Conservation (phyloP, 2,329 filamentous ascomycete species). For the Clonostachys rhizophaga region DNA sequence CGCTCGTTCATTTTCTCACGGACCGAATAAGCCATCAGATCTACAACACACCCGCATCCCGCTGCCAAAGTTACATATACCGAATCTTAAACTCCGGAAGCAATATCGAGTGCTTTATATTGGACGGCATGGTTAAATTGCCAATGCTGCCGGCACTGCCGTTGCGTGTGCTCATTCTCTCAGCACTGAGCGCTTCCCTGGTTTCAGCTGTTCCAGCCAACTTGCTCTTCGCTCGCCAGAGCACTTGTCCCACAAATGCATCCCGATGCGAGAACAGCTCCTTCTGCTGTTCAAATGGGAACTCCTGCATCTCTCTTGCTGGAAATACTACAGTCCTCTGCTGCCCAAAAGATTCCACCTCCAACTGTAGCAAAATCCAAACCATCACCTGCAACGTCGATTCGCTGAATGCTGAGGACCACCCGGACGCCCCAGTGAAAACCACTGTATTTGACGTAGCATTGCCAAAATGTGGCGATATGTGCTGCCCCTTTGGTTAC, state of each 20-base stretch:
- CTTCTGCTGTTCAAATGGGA: conserved; percentile 60
- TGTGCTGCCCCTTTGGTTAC: conserved; percentile 74
- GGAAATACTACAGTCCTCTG: conserved; percentile 65
- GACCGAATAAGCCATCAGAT: background rate
- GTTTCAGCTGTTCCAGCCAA: conserved; percentile 30
- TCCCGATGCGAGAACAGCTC: conserved; percentile 50
- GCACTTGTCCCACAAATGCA: conserved; percentile 43
- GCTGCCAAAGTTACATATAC: background rate
- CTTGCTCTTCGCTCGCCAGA: conserved; percentile 34
- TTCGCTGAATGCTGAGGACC: conserved; percentile 52
- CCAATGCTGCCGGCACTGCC: conserved; percentile 6
- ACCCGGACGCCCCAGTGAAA: conserved; percentile 59
- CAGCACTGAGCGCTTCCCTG: conserved; percentile 25
- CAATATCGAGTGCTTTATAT: too few species aligned
- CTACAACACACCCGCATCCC: background rate
- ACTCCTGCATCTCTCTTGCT: conserved; percentile 57
- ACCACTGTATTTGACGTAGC: conserved; percentile 55
- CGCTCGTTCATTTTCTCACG: background rate
- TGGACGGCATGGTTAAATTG: too few species aligned
- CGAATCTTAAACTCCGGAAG: background rate
- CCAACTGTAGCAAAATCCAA: conserved; percentile 54
- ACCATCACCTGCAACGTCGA: conserved; percentile 61
- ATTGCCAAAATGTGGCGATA: conserved; percentile 51
- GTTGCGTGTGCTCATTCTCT: conserved; percentile 29
- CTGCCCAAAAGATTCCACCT: conserved; percentile 52